phyloP scores from a whole-genome alignment of 1,139 yeast species.

The Hanseniaspora sp. region DNA sequence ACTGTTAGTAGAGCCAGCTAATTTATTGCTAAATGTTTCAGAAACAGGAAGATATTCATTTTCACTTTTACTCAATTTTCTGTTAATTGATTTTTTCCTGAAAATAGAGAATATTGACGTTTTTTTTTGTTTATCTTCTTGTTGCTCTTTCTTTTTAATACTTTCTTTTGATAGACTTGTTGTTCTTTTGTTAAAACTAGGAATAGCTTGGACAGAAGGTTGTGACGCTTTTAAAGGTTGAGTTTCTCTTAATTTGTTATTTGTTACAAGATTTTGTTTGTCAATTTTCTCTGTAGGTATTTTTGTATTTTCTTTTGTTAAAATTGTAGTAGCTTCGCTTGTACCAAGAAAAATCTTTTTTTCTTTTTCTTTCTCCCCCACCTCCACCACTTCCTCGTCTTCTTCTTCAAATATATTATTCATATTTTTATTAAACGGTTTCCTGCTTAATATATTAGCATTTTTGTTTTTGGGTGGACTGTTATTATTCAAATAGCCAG shows the following conservation, averaged over 20 bases:
- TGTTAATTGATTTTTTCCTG: conserved; percentile 23
- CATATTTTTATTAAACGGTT: conserved; percentile 5
- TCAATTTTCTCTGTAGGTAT: too few relatives aligned
- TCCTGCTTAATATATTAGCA: background rate
- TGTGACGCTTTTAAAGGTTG: conserved; percentile 19
- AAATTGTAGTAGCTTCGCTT: too few relatives aligned
- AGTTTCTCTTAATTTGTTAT: background rate
- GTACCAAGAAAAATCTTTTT: background rate
- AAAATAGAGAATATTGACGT: conserved; percentile 31
- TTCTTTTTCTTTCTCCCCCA: conserved; percentile 1
- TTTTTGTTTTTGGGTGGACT: conserved; percentile 22
- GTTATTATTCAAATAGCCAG: conserved; percentile 32
- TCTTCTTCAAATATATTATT: conserved; percentile 25
- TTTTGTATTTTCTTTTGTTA: too few relatives aligned
- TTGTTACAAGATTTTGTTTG: too few relatives aligned
- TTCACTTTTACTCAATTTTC: conserved; percentile 10
- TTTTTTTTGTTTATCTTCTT: conserved; percentile 24
- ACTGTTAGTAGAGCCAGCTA: background rate
- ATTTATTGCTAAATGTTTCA: conserved; percentile 4
- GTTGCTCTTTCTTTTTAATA: conserved; percentile 1
- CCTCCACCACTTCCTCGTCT: conserved; percentile 22
- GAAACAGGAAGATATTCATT: conserved; percentile 9
- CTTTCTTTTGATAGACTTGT: conserved; percentile 14
- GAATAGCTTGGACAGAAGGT: background rate
- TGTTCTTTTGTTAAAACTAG: background rate